A percentile compares a stretch with the other conserved stretches of the same genome.
These are phyloP conservation scores for Astragalus membranaceus DNA, from an alignment of 306 rosid species.

Conservation along the genomic window DNA sequence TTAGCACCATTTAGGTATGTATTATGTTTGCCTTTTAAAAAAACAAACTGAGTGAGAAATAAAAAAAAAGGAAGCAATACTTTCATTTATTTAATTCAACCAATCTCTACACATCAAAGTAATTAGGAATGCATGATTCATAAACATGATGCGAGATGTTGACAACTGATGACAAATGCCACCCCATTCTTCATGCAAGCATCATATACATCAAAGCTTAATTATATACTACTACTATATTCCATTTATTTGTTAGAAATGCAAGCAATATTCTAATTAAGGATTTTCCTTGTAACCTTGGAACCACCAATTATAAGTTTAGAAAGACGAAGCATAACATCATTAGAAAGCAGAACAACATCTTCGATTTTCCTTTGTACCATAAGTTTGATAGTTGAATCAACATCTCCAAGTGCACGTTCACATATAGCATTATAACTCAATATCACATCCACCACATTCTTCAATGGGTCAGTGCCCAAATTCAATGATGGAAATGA, in stretches of 20 bases:
- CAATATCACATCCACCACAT: neutral
- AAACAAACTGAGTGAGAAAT: no score
- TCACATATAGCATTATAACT: slow-evolving; percentile 1
- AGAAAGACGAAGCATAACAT: slow-evolving; percentile 5
- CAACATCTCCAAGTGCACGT: slow-evolving; percentile 9
- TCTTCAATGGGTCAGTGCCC: neutral
- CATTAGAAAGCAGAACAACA: slow-evolving; percentile 12
- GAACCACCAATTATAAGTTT: neutral
- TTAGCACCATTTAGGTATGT: no score
- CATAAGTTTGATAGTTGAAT: slow-evolving; percentile 5
- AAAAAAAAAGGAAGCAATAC: no score
- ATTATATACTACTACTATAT: neutral
- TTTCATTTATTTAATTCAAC: no score
- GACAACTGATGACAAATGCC: neutral
- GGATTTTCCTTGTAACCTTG: neutral
- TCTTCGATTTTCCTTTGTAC: slow-evolving; percentile 21
- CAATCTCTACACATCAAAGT: neutral
- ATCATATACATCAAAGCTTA: neutral
- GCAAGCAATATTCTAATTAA: neutral
- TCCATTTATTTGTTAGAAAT: neutral
- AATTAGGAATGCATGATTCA: neutral
- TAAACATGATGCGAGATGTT: neutral
- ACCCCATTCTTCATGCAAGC: neutral
- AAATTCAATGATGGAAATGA: neutral
- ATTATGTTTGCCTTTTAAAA: no score